phyloP scores from a whole-genome alignment of 2,329 filamentous ascomycete genomes.

The Zymoseptoria brevis region DNA sequence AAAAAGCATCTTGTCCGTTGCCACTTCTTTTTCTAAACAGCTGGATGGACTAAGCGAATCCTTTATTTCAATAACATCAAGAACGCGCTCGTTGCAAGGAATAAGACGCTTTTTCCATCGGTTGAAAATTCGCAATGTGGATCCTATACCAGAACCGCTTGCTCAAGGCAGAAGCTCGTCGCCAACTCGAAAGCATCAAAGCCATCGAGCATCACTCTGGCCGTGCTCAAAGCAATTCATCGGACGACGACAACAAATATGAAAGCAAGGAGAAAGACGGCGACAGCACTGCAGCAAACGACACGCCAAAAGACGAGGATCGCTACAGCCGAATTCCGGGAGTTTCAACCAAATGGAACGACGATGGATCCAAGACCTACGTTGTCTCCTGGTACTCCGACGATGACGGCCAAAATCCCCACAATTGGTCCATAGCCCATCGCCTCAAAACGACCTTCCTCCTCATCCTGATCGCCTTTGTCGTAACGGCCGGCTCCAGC shows the following conservation, averaged over 20 bases:
- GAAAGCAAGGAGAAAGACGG: too few species aligned
- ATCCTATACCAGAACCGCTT: slow-evolving; percentile 1
- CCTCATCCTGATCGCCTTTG: not conserved
- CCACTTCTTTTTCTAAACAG: too few species aligned
- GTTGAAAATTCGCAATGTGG: not conserved
- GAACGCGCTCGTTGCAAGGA: too few species aligned
- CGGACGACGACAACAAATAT: not conserved
- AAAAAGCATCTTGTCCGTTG: too few species aligned
- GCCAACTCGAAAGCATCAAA: not conserved
- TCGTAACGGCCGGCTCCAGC: not conserved
- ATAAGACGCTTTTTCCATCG: too few species aligned
- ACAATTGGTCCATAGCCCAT: not conserved
- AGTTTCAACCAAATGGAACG: not conserved
- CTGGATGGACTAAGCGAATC: too few species aligned
- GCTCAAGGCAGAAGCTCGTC: not conserved
- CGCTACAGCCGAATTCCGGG: not conserved
- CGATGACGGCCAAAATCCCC: not conserved
- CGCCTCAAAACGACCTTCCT: not conserved
- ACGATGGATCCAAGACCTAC: not conserved
- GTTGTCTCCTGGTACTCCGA: not conserved
- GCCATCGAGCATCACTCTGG: not conserved
- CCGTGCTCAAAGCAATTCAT: not conserved
- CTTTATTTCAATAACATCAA: too few species aligned
- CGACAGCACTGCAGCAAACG: too few species aligned
- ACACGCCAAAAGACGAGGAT: too few species aligned